Base-by-base conservation (phyloP, 2,329 filamentous ascomycete species). In the Ceratocystis harringtonii region DNA sequence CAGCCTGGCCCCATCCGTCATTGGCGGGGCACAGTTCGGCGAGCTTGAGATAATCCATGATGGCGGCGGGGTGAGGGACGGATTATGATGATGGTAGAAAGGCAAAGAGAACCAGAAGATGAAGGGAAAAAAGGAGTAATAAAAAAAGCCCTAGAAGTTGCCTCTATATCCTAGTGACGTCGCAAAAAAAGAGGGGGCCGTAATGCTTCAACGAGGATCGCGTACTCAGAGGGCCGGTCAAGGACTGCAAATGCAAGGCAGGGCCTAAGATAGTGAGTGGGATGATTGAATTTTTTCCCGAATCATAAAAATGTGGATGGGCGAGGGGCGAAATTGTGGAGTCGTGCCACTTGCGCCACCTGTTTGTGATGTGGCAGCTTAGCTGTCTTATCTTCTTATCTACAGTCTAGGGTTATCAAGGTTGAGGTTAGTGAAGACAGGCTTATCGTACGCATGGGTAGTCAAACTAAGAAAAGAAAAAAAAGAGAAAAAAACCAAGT, bases 1-100 rank as follows among this genome's bases (percentile, higher is more conserved):
- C 84, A 68, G 88, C 76, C 64, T 92, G 92, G 68, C 94, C 94
- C 94, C 94, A 99, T 76, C 86, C 84, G 72, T 90, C 87, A 73
- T 87, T 86, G 65, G 86, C 80, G 69, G 87, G 88, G 73, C 90
- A 84, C 72, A 84, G 81, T 73, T 86, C 79, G 74, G 90, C 87
- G 69, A 91, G 82, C 71, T 85, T 81, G 70, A 83, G 77, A 70
- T 76, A 78, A 71, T 78, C 76, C 66, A 67, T 67, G 45, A 58
- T 62, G 32, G 57, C 19, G 48, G 48, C 5, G 52, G 52, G 45
- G 45, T 57, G 32, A 43, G 12, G 19, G 48, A 17, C 22, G 28
- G 50, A 28, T 28, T 45, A 19, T 12, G 25, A 57, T 65, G 41
- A 15, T 63, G 50, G 25, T 25, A 7, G 41, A 36, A 61, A 36